These are phyloP conservation scores for Aspergillus unguis DNA, from an alignment of 2,329 filamentous ascomycete species.

Conservation along the genomic window DNA sequence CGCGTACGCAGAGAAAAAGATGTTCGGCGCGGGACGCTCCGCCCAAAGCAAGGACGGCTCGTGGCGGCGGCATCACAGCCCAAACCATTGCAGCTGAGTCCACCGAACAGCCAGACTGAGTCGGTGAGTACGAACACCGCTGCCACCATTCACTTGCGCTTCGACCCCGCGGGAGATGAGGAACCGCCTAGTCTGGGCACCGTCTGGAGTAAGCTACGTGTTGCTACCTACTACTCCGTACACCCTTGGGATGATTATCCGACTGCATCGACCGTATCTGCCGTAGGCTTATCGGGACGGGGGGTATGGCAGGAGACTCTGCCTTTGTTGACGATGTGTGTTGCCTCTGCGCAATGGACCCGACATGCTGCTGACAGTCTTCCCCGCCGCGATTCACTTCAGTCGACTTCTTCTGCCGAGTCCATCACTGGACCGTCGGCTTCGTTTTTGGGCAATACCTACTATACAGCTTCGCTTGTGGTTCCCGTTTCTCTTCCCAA, in stretches of 20 bases:
- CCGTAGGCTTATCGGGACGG: conserved; percentile 42
- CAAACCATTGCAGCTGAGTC: conserved; percentile 51
- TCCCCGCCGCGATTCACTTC: conserved; percentile 26
- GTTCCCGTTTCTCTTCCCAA: conserved; percentile 61
- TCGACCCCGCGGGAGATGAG: conserved; percentile 55
- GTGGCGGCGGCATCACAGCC: conserved; percentile 59
- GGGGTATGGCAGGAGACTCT: conserved; percentile 54
- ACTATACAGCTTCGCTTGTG: conserved; percentile 62
- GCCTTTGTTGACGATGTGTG: conserved; percentile 53
- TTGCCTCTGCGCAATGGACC: conserved; percentile 57
- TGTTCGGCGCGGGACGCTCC: conserved; percentile 59
- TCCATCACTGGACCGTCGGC: conserved; percentile 33
- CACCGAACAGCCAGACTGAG: conserved; percentile 34
- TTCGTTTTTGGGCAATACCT: conserved; percentile 46
- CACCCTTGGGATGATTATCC: conserved; percentile 52
- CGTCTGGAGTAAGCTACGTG: conserved; percentile 54
- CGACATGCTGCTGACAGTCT: conserved; percentile 42
- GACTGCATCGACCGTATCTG: conserved; percentile 38
- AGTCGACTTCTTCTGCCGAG: conserved; percentile 29
- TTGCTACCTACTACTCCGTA: conserved; percentile 56
- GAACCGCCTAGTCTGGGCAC: conserved; percentile 53
- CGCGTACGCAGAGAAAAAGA: conserved; percentile 56
- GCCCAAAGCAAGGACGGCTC: conserved; percentile 56
- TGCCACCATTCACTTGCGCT: conserved; percentile 56
- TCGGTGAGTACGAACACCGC: conserved; percentile 56